phyloP scores from a whole-genome alignment of 1,284 basidiomycete genomes.

The Peniophora sp. region DNA sequence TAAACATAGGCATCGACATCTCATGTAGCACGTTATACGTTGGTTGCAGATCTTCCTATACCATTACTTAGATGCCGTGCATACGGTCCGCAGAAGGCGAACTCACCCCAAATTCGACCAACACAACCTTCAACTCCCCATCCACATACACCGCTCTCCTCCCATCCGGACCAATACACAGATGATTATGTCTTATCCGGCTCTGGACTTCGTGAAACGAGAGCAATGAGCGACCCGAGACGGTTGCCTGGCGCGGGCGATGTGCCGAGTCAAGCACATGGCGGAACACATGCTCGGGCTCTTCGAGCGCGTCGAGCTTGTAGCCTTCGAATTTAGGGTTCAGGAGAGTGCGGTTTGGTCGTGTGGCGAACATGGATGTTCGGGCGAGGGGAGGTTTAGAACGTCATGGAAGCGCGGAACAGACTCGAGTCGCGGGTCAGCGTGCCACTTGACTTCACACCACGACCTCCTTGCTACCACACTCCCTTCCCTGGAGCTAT shows the following conservation, averaged over 20 bases:
- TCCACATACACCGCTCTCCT: conserved; percentile 66
- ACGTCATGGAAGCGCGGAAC: too few species aligned
- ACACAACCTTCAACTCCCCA: conserved; percentile 52
- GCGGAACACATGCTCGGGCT: conserved; percentile 45
- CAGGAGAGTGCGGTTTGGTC: conserved; percentile 40
- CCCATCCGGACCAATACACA: conserved; percentile 41
- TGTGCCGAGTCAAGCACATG: conserved; percentile 35
- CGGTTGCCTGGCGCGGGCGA: conserved; percentile 51
- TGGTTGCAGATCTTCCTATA: conserved; percentile 46
- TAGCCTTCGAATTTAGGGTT: conserved; percentile 84
- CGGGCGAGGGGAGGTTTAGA: background rate
- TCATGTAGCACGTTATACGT: conserved; percentile 51
- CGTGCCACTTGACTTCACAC: too few species aligned
- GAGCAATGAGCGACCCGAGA: conserved; percentile 50
- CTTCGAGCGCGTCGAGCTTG: conserved; percentile 54
- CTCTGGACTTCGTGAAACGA: conserved; percentile 78
- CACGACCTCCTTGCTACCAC: too few species aligned
- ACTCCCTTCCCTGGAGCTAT: too few species aligned
- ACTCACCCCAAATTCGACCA: conserved; percentile 56
- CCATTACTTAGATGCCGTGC: conserved; percentile 12
- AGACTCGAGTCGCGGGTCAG: too few species aligned
- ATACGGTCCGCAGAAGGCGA: background rate
- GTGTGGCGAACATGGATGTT: conserved; percentile 20
- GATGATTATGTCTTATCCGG: conserved; percentile 81
- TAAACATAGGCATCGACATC: conserved; percentile 45